A percentile compares a stretch with the other conserved stretches of the same genome.
Evolutionary conservation across 129 eudicot genomes (phyloP).

Genomic region (Tanacetum coccineum): DNA sequence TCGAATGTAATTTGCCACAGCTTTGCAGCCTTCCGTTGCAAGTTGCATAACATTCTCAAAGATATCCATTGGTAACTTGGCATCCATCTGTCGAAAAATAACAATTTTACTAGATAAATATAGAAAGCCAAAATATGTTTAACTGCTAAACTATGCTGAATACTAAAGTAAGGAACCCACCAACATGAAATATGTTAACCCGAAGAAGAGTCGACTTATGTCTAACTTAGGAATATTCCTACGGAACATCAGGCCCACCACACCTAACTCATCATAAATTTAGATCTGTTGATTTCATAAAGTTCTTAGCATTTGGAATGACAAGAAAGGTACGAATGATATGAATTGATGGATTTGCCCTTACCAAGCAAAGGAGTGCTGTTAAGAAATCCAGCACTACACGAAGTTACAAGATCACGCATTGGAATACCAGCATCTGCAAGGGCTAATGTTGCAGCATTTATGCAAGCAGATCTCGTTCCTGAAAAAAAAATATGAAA

Average conservation of each 20-base stretch:
- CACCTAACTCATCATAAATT: conserved; percentile 95
- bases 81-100: conserved; percentile 73
- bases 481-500: conserved; percentile 37
- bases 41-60: conserved; percentile 88
- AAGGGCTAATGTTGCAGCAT: conserved; percentile 87
- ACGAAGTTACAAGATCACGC: conserved; percentile 92
- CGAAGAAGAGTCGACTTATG: conserved; percentile 92
- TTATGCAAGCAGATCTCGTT: conserved; percentile 93
- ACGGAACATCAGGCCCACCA: conserved; percentile 95
- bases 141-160: not conserved
- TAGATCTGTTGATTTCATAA: conserved; percentile 50
- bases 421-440: conserved; percentile 97
- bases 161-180: not conserved
- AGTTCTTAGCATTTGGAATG: conserved; percentile 12
- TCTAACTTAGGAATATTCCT: conserved; percentile 85
- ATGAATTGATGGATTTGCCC: not conserved
- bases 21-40: conserved; percentile 94
- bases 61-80: conserved; percentile 75
- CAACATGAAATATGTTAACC: conserved; percentile 34
- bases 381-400: conserved; percentile 86
- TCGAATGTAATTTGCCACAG: conserved; percentile 76
- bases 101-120: not conserved
- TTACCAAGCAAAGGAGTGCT: conserved; percentile 85
- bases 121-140: not conserved
- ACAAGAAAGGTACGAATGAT: not conserved